Conservation (phyloP, 768 basidiomycete genomes). For the Gloeopeniophorella convolvens region DNA sequence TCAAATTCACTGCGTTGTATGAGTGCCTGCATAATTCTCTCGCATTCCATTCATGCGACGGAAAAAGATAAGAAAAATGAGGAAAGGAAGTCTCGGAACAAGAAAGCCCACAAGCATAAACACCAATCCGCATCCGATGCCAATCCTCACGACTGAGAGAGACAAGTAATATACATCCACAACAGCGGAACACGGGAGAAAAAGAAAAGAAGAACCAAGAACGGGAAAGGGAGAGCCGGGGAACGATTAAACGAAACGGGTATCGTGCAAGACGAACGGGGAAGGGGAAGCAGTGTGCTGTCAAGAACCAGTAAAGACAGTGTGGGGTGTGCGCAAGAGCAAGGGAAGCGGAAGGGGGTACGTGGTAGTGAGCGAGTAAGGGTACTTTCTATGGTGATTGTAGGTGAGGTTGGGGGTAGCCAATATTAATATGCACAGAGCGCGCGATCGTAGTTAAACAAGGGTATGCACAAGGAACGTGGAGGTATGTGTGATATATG, state of each 20-base stretch:
- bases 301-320: background rate
- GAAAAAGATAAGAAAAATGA: no score
- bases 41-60: no score
- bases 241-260: no score
- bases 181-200: background rate
- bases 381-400: background rate
- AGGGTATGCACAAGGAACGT: conserved; percentile 11
- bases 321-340: background rate
- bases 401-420: background rate
- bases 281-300: no score
- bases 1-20: no score
- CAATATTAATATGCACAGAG: conserved; percentile 16
- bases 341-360: background rate
- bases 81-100: no score
- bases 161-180: conserved; percentile 15
- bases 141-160: no score
- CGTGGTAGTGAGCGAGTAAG: no score
- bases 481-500: no score
- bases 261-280: no score
- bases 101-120: no score
- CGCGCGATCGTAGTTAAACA: conserved; percentile 5
- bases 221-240: conserved; percentile 1
- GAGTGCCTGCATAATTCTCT: no score
- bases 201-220: conserved; percentile 10
- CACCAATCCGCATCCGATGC: background rate